Evolutionary conservation across 202 grass and related monocot genomes (phyloP).

Genomic region (Saccharum hybrid): DNA sequence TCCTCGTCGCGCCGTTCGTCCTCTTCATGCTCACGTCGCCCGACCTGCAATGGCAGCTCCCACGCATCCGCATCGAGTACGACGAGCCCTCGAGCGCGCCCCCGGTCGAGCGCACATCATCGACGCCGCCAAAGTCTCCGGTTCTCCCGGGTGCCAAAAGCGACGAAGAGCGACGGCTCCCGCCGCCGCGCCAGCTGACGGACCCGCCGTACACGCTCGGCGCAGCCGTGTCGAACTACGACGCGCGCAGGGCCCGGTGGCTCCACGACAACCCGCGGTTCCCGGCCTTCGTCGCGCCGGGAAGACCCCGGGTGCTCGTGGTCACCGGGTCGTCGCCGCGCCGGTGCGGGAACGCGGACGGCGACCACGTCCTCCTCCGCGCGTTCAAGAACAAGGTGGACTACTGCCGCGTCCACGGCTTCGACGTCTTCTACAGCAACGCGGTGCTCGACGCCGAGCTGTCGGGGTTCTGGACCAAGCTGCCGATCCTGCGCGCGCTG

Average conservation of each 20-base stretch:
- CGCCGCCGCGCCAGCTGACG: conserved; percentile 49
- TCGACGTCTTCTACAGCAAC: conserved; percentile 90
- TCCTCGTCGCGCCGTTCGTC: conserved; percentile 40
- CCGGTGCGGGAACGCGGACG: conserved; percentile 55
- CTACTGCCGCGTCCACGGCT: conserved; percentile 83
- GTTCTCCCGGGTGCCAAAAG: not conserved
- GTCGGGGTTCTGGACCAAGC: conserved; percentile 82
- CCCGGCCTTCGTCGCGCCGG: conserved; percentile 45
- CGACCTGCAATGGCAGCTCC: conserved; percentile 30
- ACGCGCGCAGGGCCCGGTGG: conserved; percentile 61
- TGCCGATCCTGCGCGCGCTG: conserved; percentile 75
- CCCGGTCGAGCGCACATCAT: not conserved
- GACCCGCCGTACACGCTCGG: conserved; percentile 63
- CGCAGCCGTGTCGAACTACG: conserved; percentile 55
- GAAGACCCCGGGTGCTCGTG: conserved; percentile 68
- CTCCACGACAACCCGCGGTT: conserved; percentile 57
- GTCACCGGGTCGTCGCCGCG: conserved; percentile 74
- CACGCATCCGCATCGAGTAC: conserved; percentile 54
- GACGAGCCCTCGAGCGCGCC: not conserved
- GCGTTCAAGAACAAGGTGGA: conserved; percentile 95
- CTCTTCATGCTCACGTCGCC: conserved; percentile 42
- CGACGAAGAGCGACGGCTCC: not conserved
- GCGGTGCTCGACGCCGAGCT: conserved; percentile 75
- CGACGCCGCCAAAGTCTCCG: not conserved
- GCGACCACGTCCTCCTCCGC: conserved; percentile 84